Conservation (phyloP, 2,329 filamentous ascomycete species). For the Ophiostoma ips region DNA sequence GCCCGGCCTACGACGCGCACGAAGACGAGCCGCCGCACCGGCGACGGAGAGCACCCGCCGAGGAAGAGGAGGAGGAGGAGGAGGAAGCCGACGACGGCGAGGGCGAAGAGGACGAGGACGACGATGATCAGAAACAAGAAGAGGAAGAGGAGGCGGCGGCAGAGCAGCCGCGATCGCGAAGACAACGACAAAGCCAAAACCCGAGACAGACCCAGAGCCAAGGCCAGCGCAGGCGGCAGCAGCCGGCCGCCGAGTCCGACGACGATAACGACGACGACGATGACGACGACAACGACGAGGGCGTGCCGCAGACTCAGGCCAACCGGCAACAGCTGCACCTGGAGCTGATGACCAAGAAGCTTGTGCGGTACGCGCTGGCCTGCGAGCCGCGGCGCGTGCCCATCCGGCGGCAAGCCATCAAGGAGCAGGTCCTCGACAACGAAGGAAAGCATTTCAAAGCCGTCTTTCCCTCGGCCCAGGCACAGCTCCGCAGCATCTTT, state of each 20-base stretch:
- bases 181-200: neutral
- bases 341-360: slow-evolving; percentile 45
- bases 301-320: slow-evolving; percentile 3
- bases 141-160: neutral
- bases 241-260: neutral
- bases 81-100: neutral
- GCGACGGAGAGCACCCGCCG: neutral
- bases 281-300: slow-evolving; percentile 1
- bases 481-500: slow-evolving; percentile 55
- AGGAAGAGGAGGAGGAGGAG: slow-evolving; percentile 7
- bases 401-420: slow-evolving; percentile 48
- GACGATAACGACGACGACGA: neutral
- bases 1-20: neutral
- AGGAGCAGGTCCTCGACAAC: slow-evolving; percentile 59
- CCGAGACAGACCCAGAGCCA: neutral
- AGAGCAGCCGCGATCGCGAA: neutral
- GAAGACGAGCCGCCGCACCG: slow-evolving; percentile 7
- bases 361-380: slow-evolving; percentile 54
- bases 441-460: slow-evolving; percentile 56
- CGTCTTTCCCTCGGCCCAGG: slow-evolving; percentile 67
- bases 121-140: neutral
- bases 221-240: neutral
- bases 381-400: slow-evolving; percentile 49
- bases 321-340: slow-evolving; percentile 24
- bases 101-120: neutral